These are phyloP conservation scores for Pyrus betulifolia DNA, from an alignment of 306 rosid genomes.

Conservation along the genomic window DNA sequence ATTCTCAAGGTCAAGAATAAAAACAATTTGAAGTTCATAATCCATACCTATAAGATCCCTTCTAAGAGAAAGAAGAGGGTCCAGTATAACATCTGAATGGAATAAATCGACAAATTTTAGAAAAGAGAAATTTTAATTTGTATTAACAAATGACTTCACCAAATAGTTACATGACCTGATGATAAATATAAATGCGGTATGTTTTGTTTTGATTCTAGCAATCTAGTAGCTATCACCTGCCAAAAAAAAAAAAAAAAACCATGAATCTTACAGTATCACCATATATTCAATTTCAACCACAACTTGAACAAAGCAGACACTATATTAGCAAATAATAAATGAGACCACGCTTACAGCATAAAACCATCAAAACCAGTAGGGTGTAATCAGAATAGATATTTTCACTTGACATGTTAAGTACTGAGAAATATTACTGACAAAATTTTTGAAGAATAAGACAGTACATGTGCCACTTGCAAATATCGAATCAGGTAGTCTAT, in stretches of 20 bases:
- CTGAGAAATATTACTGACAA: too few relatives aligned
- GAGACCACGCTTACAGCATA: background rate
- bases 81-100: slow-evolving; percentile 66
- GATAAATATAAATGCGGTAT: slow-evolving; percentile 85
- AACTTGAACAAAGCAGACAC: background rate
- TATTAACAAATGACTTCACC: slow-evolving; percentile 3
- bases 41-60: slow-evolving; percentile 81
- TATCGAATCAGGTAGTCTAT: too few relatives aligned
- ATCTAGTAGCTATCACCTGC: slow-evolving; percentile 91
- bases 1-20: slow-evolving; percentile 4
- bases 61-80: slow-evolving; percentile 88
- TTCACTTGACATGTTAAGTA: background rate
- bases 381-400: background rate
- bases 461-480: too few relatives aligned
- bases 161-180: slow-evolving; percentile 51
- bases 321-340: background rate
- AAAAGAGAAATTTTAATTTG: slow-evolving; percentile 1
- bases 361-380: background rate
- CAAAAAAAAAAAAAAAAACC: slow-evolving; percentile 5
- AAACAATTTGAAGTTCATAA: slow-evolving; percentile 2
- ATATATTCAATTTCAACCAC: background rate
- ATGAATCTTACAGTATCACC: slow-evolving; percentile 4
- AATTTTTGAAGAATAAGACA: too few relatives aligned
- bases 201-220: slow-evolving; percentile 83
- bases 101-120: slow-evolving; percentile 22